Percentiles rank a stretch among this genome's conserved stretches.
Conservation (phyloP, 139 green algal genomes). For the Chlamydomonas sphaeroides region DNA sequence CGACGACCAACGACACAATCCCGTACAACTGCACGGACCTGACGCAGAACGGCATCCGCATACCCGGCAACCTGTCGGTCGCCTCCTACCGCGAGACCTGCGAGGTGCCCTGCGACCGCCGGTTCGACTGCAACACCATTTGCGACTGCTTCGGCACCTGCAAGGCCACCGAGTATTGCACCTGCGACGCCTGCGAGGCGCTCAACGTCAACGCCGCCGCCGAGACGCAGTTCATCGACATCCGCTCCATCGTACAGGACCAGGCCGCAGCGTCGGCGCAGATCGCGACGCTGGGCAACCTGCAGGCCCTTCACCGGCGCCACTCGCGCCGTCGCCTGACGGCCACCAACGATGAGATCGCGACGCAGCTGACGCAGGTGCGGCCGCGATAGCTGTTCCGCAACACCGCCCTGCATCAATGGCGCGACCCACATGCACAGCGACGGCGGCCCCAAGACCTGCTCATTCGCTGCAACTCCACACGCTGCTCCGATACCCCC, state of each 20-base stretch:
- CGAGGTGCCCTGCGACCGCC: slow-evolving; percentile 58
- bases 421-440: no score
- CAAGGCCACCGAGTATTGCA: slow-evolving; percentile 44
- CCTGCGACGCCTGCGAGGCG: slow-evolving; percentile 57
- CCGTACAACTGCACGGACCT: slow-evolving; percentile 61
- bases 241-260: slow-evolving; percentile 17
- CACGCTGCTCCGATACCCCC: no score
- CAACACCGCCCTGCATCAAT: no score
- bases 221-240: slow-evolving; percentile 56
- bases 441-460: no score
- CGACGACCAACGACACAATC: slow-evolving; percentile 34
- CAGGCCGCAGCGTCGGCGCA: background rate
- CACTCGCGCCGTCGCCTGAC: slow-evolving; percentile 12
- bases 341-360: slow-evolving; percentile 9
- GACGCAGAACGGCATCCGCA: background rate
- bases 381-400: no score
- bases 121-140: slow-evolving; percentile 62
- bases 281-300: background rate
- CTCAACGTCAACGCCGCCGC: slow-evolving; percentile 40
- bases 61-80: slow-evolving; percentile 40
- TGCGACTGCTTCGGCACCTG: slow-evolving; percentile 63
- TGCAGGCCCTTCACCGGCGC: background rate
- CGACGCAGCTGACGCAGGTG: slow-evolving; percentile 33
- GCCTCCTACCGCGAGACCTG: slow-evolving; percentile 47
- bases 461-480: no score